Evolutionary conservation across 495 filamentous ascomycete genomes (phyloP).

Genomic region (Penicillium cosmopolitanum): DNA sequence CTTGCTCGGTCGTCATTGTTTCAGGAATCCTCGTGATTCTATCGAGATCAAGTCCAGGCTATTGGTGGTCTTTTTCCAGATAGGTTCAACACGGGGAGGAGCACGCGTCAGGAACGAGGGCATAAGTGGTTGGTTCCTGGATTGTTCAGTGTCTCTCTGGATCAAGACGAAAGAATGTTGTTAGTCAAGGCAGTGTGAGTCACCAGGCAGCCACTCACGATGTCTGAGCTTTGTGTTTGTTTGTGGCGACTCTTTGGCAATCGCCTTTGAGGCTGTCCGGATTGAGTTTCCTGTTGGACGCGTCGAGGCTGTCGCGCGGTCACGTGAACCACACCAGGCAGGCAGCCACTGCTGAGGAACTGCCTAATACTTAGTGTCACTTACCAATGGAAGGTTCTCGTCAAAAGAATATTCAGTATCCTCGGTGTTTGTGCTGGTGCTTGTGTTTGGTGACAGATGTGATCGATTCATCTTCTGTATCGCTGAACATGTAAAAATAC

Average conservation of each 20-base stretch:
- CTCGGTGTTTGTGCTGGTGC: too few relatives aligned
- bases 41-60: background rate
- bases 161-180: background rate
- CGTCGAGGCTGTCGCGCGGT: slow-evolving; percentile 46
- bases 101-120: background rate
- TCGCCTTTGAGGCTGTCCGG: background rate
- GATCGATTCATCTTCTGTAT: background rate
- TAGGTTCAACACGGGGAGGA: background rate
- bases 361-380: too few relatives aligned
- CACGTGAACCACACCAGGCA: slow-evolving; percentile 35
- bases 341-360: background rate
- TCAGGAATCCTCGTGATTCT: background rate
- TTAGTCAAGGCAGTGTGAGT: background rate
- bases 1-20: slow-evolving; percentile 62
- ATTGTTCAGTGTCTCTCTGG: background rate
- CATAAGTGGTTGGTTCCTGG: background rate
- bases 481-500: slow-evolving; percentile 20
- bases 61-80: too few relatives aligned
- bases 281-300: slow-evolving; percentile 30
- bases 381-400: too few relatives aligned
- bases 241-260: slow-evolving; percentile 30
- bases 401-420: too few relatives aligned
- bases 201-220: slow-evolving; percentile 5
- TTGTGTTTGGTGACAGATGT: too few relatives aligned
- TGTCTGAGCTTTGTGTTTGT: slow-evolving; percentile 5